A percentile compares a stretch with the other conserved stretches of the same genome.
Evolutionary conservation across 2,329 filamentous ascomycete species (phyloP).

Genomic region (Calonectria honghensis): DNA sequence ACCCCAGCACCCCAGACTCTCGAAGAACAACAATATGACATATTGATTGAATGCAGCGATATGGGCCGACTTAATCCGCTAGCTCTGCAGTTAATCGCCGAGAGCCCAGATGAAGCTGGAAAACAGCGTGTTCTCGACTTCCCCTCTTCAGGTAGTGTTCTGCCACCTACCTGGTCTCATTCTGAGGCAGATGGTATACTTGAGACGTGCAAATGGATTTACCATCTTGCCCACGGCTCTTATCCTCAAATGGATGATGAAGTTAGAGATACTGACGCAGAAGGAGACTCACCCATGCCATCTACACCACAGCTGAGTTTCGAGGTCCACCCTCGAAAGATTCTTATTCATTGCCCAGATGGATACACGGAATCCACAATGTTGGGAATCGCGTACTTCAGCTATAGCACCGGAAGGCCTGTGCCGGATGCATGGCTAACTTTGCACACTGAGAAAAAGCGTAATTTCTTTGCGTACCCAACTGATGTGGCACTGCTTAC

Average conservation of each 20-base stretch:
- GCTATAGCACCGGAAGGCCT: conserved; percentile 89
- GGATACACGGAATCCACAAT: conserved; percentile 97
- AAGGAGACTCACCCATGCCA: conserved; percentile 55
- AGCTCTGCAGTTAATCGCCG: conserved; percentile 78
- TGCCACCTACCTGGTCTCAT: conserved; percentile 89
- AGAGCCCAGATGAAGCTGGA: conserved; percentile 68
- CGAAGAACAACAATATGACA: conserved; percentile 81
- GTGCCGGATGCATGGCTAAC: conserved; percentile 91
- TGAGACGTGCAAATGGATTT: conserved; percentile 92
- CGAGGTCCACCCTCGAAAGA: conserved; percentile 72
- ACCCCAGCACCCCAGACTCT: conserved; percentile 82
- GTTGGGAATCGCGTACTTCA: conserved; percentile 92
- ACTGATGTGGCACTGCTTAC: conserved; percentile 90
- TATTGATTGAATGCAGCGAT: conserved; percentile 93
- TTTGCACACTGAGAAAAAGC: conserved; percentile 85
- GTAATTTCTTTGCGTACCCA: conserved; percentile 97
- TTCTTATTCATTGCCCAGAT: conserved; percentile 95
- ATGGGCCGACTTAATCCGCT: conserved; percentile 83
- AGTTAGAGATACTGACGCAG: conserved; percentile 53
- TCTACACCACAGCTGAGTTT: conserved; percentile 42
- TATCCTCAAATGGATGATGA: conserved; percentile 61
- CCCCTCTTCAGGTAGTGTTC: conserved; percentile 94
- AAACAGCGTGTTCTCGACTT: conserved; percentile 77
- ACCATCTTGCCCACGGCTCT: conserved; percentile 84
- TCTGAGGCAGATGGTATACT: conserved; percentile 89